Percentiles rank a stretch among this genome's conserved stretches.
Conservation (phyloP, 2,329 filamentous ascomycete species). For the Ilyonectria mors-panacis region DNA sequence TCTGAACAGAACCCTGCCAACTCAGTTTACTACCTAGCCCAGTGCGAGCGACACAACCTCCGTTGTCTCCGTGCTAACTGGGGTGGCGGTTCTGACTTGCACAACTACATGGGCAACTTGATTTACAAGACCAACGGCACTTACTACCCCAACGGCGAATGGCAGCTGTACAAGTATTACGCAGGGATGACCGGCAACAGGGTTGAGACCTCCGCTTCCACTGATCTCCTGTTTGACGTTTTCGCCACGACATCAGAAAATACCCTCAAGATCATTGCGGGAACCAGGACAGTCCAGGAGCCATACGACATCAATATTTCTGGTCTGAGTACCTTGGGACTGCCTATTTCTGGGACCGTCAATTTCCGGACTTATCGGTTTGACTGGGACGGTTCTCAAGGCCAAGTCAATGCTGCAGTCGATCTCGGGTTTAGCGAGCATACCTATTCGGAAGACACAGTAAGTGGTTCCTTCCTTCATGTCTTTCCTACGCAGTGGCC, state of each 20-base stretch:
- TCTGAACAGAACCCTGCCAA: conserved; percentile 13
- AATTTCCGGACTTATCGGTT: conserved; percentile 1
- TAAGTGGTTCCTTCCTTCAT: no score
- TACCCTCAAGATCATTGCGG: neutral
- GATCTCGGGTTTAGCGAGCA: neutral
- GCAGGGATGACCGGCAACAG: neutral
- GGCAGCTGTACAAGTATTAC: conserved; percentile 14
- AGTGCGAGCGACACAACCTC: conserved; percentile 1
- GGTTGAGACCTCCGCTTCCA: neutral
- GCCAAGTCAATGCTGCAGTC: neutral
- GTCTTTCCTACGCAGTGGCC: no score
- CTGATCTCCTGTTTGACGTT: conserved; percentile 7
- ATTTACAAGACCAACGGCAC: neutral
- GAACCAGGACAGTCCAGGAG: neutral
- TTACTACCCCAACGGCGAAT: conserved; percentile 9
- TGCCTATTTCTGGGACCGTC: neutral
- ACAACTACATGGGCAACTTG: conserved; percentile 6
- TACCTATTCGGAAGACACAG: no score
- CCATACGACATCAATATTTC: neutral
- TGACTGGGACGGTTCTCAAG: conserved; percentile 2
- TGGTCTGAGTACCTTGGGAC: neutral
- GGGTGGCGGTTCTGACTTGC: conserved; percentile 8
- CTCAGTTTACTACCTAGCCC: conserved; percentile 12
- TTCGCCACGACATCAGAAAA: neutral
- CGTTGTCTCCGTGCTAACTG: conserved; percentile 12